These are phyloP conservation scores for Phycomyces nitens DNA, from an alignment of 192 early-diverging fungal genomes.

Conservation along the genomic window DNA sequence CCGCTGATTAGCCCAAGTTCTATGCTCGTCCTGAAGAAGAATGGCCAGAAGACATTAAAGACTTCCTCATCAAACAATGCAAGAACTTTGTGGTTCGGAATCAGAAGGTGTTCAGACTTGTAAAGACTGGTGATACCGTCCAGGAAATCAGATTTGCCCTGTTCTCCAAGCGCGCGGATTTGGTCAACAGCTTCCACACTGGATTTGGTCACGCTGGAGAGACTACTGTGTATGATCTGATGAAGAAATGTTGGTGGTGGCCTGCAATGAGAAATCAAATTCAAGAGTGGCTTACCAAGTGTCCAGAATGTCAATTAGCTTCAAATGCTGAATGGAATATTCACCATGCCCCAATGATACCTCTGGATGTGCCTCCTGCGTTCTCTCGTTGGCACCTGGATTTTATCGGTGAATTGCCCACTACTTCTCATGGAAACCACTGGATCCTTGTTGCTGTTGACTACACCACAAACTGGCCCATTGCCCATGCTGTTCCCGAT, in stretches of 20 bases:
- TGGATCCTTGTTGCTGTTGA: slow-evolving; percentile 31
- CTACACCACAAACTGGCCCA: slow-evolving; percentile 30
- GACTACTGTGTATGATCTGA: neutral
- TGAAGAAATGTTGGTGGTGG: slow-evolving; percentile 11
- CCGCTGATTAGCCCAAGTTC: slow-evolving; percentile 5
- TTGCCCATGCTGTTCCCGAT: slow-evolving; percentile 14
- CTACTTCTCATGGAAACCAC: neutral
- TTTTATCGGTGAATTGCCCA: slow-evolving; percentile 14
- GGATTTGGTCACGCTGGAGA: neutral
- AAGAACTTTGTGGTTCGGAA: neutral
- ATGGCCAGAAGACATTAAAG: neutral
- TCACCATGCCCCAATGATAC: slow-evolving; percentile 9
- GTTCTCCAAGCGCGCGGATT: neutral
- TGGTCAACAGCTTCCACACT: neutral
- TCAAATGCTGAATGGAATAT: neutral
- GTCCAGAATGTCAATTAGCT: slow-evolving; percentile 5
- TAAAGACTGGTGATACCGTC: neutral
- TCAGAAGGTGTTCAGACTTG: neutral
- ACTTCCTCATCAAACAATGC: neutral
- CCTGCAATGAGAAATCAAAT: slow-evolving; percentile 7
- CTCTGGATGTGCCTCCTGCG: neutral
- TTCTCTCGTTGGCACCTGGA: slow-evolving; percentile 18
- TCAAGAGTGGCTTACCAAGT: neutral
- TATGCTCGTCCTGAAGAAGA: neutral
- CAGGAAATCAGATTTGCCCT: neutral